Percentiles rank a stretch among this genome's conserved stretches.
phyloP scores from a whole-genome alignment of 768 basidiomycete genomes.

The Agrocybe pediades region DNA sequence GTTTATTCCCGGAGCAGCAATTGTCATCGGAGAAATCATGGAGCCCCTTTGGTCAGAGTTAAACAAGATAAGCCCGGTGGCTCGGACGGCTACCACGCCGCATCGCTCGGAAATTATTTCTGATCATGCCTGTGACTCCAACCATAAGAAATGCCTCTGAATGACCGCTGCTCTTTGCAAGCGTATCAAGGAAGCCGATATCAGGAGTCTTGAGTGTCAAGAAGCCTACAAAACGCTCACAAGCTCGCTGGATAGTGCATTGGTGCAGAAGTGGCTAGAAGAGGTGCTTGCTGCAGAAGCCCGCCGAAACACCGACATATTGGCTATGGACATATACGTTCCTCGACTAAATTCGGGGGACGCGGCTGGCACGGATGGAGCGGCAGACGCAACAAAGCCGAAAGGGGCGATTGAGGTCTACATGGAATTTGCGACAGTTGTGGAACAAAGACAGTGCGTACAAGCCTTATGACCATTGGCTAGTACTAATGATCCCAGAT shows the following conservation, averaged over 20 bases:
- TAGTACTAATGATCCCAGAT: not conserved
- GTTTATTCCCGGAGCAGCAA: slow-evolving; percentile 15
- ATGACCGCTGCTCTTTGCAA: slow-evolving; percentile 13
- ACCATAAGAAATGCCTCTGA: slow-evolving; percentile 23
- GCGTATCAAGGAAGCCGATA: not conserved
- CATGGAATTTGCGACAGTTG: slow-evolving; percentile 1
- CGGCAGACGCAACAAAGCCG: not conserved
- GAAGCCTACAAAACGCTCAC: not conserved
- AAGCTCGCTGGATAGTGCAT: not conserved
- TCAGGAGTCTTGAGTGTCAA: not conserved
- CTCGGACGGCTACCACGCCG: slow-evolving; percentile 12
- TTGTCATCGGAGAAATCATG: slow-evolving; percentile 17
- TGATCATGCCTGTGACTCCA: slow-evolving; percentile 24
- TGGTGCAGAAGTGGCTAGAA: not conserved
- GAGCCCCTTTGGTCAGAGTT: slow-evolving; percentile 21
- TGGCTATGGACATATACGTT: slow-evolving; percentile 5
- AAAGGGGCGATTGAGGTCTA: not conserved
- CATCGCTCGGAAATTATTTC: slow-evolving; percentile 18
- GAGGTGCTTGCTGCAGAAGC: not conserved
- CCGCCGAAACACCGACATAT: not conserved
- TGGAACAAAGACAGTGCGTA: slow-evolving; percentile 11
- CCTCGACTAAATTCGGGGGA: not conserved
- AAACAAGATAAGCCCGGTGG: slow-evolving; percentile 14
- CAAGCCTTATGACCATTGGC: not conserved
- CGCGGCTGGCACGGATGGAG: not conserved